Percentiles rank a stretch among this genome's conserved stretches.
These are phyloP conservation scores for Ascochyta rabiei DNA, from an alignment of 2,329 filamentous ascomycete species.

Conservation along the genomic window DNA sequence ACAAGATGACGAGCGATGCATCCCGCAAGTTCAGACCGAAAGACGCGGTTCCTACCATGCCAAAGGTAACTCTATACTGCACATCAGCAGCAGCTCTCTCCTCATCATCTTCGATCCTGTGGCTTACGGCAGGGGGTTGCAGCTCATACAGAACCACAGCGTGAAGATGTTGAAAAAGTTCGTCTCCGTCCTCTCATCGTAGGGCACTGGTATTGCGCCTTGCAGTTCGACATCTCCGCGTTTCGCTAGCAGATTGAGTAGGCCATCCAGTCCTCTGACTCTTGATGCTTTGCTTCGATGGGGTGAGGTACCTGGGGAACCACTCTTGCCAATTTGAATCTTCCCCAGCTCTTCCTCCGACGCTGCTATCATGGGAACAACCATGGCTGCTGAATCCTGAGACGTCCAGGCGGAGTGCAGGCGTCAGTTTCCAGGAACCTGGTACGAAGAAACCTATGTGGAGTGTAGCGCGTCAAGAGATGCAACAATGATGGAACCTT, in stretches of 20 bases:
- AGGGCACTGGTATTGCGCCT: conserved; percentile 63
- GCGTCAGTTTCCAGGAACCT: neutral
- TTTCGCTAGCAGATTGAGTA: conserved; percentile 28
- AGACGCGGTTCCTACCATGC: conserved; percentile 64
- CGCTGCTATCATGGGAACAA: conserved; percentile 17
- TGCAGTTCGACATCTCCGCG: conserved; percentile 41
- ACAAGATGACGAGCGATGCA: conserved; percentile 65
- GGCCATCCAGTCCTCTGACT: conserved; percentile 18
- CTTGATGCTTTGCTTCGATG: conserved; percentile 10
- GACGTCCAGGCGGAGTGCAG: conserved; percentile 7
- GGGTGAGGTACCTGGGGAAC: neutral
- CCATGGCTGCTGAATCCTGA: conserved; percentile 4
- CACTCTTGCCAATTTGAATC: conserved; percentile 11
- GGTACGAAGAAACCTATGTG: neutral
- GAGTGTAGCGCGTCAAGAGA: neutral
- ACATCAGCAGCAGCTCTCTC: neutral
- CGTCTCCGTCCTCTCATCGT: conserved; percentile 60
- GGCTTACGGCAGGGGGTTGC: conserved; percentile 63
- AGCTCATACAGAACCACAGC: conserved; percentile 64
- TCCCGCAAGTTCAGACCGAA: conserved; percentile 64
- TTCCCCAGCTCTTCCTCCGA: conserved; percentile 16
- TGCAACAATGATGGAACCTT: neutral
- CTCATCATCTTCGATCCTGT: neutral
- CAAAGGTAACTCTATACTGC: conserved; percentile 61
- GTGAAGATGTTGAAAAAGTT: conserved; percentile 64